Percentiles rank a stretch among this genome's conserved stretches.
Evolutionary conservation across 148 eudicot genomes (phyloP).

Genomic region (Rhododendron mucronatum): DNA sequence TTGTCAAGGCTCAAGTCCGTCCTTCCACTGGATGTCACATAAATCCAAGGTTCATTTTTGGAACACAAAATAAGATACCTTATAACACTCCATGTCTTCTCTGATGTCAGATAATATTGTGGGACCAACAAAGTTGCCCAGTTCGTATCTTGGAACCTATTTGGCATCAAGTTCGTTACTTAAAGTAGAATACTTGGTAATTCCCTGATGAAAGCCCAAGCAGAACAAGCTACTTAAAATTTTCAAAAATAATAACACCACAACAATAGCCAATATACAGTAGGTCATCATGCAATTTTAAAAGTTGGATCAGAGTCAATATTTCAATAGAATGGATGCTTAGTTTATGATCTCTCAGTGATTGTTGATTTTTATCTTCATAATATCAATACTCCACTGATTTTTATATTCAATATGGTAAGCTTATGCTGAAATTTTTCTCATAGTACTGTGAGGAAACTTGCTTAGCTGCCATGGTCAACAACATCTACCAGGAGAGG

Average conservation of each 20-base stretch:
- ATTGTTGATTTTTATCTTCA: background rate
- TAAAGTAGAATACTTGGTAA: background rate
- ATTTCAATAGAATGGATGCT: background rate
- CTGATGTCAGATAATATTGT: constrained; percentile 56
- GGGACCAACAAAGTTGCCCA: constrained; percentile 75
- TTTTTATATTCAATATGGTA: background rate
- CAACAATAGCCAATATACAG: background rate
- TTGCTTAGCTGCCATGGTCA: background rate
- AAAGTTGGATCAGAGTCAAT: background rate
- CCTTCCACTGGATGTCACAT: constrained; percentile 9
- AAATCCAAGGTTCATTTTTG: background rate
- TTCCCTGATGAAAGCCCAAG: constrained; percentile 1
- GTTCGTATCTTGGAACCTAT: constrained; percentile 55
- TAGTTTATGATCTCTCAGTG: background rate
- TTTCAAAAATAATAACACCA: background rate
- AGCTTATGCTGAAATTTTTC: background rate
- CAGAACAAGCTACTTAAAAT: background rate
- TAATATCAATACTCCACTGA: background rate
- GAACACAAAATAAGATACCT: constrained; percentile 23
- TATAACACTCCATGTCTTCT: constrained; percentile 53
- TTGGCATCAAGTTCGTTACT: constrained; percentile 3
- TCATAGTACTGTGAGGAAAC: background rate
- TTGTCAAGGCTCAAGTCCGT: background rate
- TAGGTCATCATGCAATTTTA: background rate
- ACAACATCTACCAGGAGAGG: background rate